These are phyloP conservation scores for Heterococcus sp. DNA, from an alignment of 108 stramenopile genomes.

Conservation along the genomic window DNA sequence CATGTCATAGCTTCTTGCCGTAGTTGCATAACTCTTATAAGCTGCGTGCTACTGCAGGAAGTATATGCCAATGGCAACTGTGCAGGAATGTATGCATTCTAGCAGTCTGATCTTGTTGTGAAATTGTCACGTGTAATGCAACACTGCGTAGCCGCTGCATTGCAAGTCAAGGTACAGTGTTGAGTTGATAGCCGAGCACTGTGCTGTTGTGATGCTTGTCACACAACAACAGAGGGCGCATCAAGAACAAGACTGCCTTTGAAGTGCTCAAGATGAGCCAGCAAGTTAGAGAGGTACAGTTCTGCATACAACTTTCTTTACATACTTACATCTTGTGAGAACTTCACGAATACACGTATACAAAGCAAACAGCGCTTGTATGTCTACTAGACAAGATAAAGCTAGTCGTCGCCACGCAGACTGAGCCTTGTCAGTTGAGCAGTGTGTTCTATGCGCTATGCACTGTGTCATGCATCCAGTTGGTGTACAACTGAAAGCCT, in stretches of 20 bases:
- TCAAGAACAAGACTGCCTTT: conserved; percentile 22
- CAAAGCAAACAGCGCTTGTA: too few species aligned
- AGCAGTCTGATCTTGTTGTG: background rate
- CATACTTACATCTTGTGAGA: background rate
- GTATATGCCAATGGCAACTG: background rate
- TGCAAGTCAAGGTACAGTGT: background rate
- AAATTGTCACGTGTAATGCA: background rate
- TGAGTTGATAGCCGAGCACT: background rate
- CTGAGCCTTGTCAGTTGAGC: too few species aligned
- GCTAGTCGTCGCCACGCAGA: too few species aligned
- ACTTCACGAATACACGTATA: too few species aligned
- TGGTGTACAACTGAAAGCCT: too few species aligned
- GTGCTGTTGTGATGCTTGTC: background rate
- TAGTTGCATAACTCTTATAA: too few species aligned
- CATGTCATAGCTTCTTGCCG: too few species aligned
- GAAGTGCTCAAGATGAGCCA: conserved; percentile 15
- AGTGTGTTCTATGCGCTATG: too few species aligned
- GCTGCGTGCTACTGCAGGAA: too few species aligned
- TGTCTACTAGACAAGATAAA: too few species aligned
- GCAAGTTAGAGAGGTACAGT: background rate
- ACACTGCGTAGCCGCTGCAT: background rate
- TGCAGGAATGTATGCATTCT: too few species aligned
- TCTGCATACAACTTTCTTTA: background rate
- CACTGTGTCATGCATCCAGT: too few species aligned
- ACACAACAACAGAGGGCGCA: conserved; percentile 2